Percentiles rank a stretch among this genome's conserved stretches.
Conservation (phyloP, 345 rosid species). For the Acer campestre region DNA sequence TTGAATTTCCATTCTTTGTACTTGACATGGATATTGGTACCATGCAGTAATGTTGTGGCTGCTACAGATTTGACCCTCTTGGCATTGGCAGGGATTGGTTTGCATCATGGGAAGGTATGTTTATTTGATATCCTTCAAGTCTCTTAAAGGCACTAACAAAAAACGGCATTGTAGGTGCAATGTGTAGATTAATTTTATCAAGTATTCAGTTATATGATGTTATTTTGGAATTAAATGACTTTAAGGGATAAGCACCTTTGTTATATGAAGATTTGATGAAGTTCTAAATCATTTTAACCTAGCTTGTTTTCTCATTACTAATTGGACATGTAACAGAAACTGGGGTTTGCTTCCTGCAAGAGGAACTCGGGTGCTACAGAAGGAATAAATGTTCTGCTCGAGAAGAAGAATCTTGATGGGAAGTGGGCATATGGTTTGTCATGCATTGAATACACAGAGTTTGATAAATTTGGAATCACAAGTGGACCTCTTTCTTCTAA, state of each 20-base stretch:
- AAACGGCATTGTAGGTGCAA: background rate
- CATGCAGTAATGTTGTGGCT: slow-evolving; percentile 91
- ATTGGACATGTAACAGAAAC: slow-evolving; percentile 60
- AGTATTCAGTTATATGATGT: background rate
- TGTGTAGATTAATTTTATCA: background rate
- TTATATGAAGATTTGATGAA: slow-evolving; percentile 9
- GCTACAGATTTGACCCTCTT: slow-evolving; percentile 87
- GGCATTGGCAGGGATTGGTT: slow-evolving; percentile 91
- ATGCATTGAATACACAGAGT: slow-evolving; percentile 92
- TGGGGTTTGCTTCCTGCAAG: slow-evolving; percentile 92
- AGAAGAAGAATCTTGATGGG: slow-evolving; percentile 79
- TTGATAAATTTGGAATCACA: slow-evolving; percentile 73
- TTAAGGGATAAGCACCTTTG: background rate
- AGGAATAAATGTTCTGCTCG: slow-evolving; percentile 83
- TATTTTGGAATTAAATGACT: background rate
- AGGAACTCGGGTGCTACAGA: slow-evolving; percentile 80
- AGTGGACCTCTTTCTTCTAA: slow-evolving; percentile 37
- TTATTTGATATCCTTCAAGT: slow-evolving; percentile 10
- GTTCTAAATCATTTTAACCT: slow-evolving; percentile 11
- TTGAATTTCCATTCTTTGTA: slow-evolving; percentile 9
- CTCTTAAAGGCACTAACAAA: background rate
- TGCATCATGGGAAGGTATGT: slow-evolving; percentile 67
- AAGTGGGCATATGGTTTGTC: slow-evolving; percentile 94
- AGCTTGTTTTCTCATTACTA: slow-evolving; percentile 1
- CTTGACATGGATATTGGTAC: slow-evolving; percentile 22